Percentiles rank a stretch among this genome's conserved stretches.
phyloP scores from a whole-genome alignment of 192 early-diverging fungal genomes.

The Funneliformis mosseae region DNA sequence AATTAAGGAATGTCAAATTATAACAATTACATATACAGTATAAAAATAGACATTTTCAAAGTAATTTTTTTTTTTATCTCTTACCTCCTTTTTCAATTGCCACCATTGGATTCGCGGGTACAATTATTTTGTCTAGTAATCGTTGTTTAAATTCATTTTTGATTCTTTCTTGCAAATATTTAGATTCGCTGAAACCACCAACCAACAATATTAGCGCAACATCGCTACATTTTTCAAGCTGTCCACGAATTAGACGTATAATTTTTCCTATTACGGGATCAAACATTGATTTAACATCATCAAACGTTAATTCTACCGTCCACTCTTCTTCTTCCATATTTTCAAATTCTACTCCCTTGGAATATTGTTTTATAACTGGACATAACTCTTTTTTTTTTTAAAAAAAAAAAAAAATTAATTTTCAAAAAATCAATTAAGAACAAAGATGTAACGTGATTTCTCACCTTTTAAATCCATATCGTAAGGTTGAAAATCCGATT shows the following conservation, averaged over 20 bases:
- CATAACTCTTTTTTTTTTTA: not conserved
- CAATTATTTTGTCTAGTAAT: slow-evolving; percentile 42
- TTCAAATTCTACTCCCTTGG: not conserved
- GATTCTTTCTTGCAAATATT: slow-evolving; percentile 52
- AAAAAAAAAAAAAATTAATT: not conserved
- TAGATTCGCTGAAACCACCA: slow-evolving; percentile 58
- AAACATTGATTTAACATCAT: slow-evolving; percentile 57
- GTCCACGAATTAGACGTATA: slow-evolving; percentile 51
- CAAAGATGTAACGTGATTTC: not conserved
- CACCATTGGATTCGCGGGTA: slow-evolving; percentile 50
- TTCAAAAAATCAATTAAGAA: no score
- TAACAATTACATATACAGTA: not conserved
- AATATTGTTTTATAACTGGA: not conserved
- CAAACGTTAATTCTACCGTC: slow-evolving; percentile 43
- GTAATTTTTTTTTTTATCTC: no score
- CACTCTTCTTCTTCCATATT: slow-evolving; percentile 49
- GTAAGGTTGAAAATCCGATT: not conserved
- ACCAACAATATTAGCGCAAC: slow-evolving; percentile 55
- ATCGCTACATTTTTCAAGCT: slow-evolving; percentile 44
- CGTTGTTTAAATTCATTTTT: slow-evolving; percentile 48
- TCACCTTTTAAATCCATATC: slow-evolving; percentile 1
- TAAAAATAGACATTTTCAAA: no score
- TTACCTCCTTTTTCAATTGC: slow-evolving; percentile 52
- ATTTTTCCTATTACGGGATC: slow-evolving; percentile 59
- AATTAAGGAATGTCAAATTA: not conserved